Evolutionary conservation across 2,329 filamentous ascomycete genomes (phyloP).

Genomic region (Diplocarpon mali): DNA sequence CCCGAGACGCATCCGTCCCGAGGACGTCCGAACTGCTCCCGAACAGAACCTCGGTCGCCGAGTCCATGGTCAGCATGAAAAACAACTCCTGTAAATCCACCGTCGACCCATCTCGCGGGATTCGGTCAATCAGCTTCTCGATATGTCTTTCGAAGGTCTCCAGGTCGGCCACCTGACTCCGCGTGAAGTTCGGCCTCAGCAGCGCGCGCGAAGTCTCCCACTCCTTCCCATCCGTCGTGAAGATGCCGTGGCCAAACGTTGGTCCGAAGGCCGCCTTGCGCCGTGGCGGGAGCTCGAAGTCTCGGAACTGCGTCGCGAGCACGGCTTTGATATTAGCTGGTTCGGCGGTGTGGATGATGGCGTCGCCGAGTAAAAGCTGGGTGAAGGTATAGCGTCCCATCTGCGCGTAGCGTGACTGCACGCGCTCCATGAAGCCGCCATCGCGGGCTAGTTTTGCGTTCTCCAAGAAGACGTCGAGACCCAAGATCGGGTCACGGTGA

Average conservation of each 20-base stretch:
- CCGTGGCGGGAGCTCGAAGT: conserved; percentile 37
- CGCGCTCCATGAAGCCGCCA: conserved; percentile 29
- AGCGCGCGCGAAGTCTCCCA: conserved; percentile 44
- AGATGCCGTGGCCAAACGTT: conserved; percentile 45
- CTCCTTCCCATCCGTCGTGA: conserved; percentile 38
- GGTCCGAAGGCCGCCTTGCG: conserved; percentile 35
- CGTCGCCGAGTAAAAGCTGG: conserved; percentile 14
- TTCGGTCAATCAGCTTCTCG: conserved; percentile 42
- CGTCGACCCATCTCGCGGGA: conserved; percentile 41
- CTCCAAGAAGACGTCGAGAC: conserved; percentile 36
- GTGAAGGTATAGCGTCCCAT: conserved; percentile 8
- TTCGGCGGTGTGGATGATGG: conserved; percentile 38
- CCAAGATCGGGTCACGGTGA: conserved; percentile 43
- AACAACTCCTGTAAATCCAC: conserved; percentile 53
- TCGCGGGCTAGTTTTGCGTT: conserved; percentile 30
- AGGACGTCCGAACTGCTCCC: conserved; percentile 43
- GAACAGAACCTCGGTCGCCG: conserved; percentile 57
- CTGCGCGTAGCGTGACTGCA: conserved; percentile 26
- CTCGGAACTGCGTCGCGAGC: conserved; percentile 43
- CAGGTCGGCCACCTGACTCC: conserved; percentile 38
- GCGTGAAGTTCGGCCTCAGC: conserved; percentile 42
- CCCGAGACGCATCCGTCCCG: conserved; percentile 5
- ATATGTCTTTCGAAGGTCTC: conserved; percentile 50
- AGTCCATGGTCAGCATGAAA: conserved; percentile 55
- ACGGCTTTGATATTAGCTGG: conserved; percentile 47